These are phyloP conservation scores for Colletotrichum sp. DNA, from an alignment of 2,329 filamentous ascomycete genomes.

Conservation along the genomic window DNA sequence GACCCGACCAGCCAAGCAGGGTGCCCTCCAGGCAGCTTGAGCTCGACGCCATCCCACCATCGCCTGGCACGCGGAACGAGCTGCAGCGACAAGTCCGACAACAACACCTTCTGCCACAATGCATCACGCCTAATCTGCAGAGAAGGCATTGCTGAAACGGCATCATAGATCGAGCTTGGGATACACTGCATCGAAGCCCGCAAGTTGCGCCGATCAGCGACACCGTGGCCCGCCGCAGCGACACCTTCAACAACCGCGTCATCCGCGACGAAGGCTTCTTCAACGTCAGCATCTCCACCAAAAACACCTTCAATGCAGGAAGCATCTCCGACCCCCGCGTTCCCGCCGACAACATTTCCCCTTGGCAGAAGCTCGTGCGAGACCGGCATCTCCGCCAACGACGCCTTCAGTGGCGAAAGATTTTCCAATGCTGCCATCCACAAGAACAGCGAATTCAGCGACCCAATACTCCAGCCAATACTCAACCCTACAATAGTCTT, in stretches of 20 bases:
- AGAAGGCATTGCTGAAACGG: neutral
- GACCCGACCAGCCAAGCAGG: neutral
- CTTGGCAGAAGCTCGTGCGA: too few species aligned
- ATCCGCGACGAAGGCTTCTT: neutral
- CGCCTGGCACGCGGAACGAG: neutral
- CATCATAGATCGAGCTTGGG: neutral
- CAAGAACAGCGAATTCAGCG: neutral
- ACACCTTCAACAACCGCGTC: neutral
- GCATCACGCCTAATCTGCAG: neutral
- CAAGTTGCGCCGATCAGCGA: neutral
- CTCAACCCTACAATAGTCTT: neutral
- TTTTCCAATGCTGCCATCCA: neutral
- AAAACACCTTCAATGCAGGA: too few species aligned
- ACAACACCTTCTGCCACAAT: neutral
- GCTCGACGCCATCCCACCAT: neutral
- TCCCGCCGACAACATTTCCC: too few species aligned
- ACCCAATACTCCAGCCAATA: neutral
- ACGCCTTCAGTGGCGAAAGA: neutral
- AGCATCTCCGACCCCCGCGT: too few species aligned
- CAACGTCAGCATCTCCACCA: too few species aligned
- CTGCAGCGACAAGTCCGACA: neutral
- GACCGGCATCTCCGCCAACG: too few species aligned
- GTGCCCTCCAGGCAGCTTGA: neutral
- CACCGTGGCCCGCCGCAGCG: neutral
- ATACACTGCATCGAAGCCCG: neutral